Percentiles rank a stretch among this genome's conserved stretches.
Evolutionary conservation across 2,329 filamentous ascomycete genomes (phyloP).

Genomic region (Bipolaris victoriae): DNA sequence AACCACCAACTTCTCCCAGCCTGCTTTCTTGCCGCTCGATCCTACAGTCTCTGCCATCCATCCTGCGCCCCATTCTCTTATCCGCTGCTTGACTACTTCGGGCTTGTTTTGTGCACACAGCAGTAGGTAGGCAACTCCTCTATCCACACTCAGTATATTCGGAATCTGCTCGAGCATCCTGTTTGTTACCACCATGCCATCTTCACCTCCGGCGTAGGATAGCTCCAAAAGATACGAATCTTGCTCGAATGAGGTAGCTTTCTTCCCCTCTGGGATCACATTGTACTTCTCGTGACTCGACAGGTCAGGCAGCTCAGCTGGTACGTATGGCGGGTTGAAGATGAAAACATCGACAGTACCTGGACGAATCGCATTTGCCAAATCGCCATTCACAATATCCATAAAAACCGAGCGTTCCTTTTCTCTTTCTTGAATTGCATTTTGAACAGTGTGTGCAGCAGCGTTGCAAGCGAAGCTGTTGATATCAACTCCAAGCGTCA

Average conservation of each 20-base stretch:
- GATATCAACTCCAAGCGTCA: slow-evolving; percentile 81
- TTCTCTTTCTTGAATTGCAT: slow-evolving; percentile 53
- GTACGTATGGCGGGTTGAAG: slow-evolving; percentile 98
- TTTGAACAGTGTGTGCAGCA: slow-evolving; percentile 69
- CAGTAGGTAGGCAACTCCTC: slow-evolving; percentile 86
- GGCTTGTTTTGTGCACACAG: slow-evolving; percentile 92
- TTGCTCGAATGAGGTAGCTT: slow-evolving; percentile 66
- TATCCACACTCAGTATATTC: slow-evolving; percentile 61
- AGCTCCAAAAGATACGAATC: slow-evolving; percentile 84
- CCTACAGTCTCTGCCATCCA: slow-evolving; percentile 83
- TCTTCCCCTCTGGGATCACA: slow-evolving; percentile 25
- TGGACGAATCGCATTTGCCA: slow-evolving; percentile 66
- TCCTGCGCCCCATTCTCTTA: slow-evolving; percentile 62
- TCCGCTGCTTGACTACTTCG: slow-evolving; percentile 69
- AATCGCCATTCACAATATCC: slow-evolving; percentile 72
- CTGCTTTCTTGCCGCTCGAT: slow-evolving; percentile 82
- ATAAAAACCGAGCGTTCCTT: slow-evolving; percentile 58
- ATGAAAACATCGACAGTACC: slow-evolving; percentile 79
- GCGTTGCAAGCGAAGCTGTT: slow-evolving; percentile 83
- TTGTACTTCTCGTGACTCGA: slow-evolving; percentile 48
- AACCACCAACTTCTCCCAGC: slow-evolving; percentile 93
- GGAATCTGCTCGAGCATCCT: slow-evolving; percentile 75
- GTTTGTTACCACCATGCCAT: slow-evolving; percentile 95
- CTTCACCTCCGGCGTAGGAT: slow-evolving; percentile 84
- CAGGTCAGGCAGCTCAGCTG: slow-evolving; percentile 73